A percentile compares a stretch with the other conserved stretches of the same genome.
These are phyloP conservation scores for Digitaria exilis DNA, from an alignment of 202 grass and related monocot genomes.

Conservation along the genomic window DNA sequence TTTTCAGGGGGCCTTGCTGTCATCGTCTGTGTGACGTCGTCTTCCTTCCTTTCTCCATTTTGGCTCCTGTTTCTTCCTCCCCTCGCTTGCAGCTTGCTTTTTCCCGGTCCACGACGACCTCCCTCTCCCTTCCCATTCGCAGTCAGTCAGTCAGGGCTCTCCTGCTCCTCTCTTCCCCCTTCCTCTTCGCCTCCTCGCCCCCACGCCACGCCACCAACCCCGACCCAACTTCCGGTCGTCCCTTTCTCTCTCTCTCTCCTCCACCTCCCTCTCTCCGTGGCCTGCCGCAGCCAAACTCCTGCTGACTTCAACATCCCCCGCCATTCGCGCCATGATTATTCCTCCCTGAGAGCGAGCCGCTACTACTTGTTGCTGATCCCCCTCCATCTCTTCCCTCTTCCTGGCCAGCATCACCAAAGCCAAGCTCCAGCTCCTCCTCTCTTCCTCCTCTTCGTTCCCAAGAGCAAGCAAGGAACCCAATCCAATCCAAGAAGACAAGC, in stretches of 20 bases:
- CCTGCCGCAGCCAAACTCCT: neutral
- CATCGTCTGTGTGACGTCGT: neutral
- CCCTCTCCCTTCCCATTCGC: neutral
- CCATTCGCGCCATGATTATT: conserved; percentile 49
- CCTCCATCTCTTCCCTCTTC: neutral
- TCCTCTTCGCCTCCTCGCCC: neutral
- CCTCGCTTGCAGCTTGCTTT: neutral
- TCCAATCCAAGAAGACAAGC: neutral
- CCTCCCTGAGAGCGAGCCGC: neutral
- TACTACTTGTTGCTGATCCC: neutral
- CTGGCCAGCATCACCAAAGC: neutral
- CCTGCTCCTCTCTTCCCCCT: neutral
- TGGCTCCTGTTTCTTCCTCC: neutral
- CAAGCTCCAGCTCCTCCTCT: neutral
- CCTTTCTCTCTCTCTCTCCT: neutral
- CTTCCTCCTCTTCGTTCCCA: neutral
- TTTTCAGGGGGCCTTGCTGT: too few species aligned
- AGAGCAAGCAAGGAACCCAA: neutral
- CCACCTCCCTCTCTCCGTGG: neutral
- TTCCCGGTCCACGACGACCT: conserved; percentile 28
- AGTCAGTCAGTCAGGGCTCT: neutral
- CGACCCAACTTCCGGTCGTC: neutral
- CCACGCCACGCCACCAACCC: neutral
- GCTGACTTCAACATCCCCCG: conserved; percentile 46
- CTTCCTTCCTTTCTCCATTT: neutral